Conservation (phyloP, 805 yeast species). For the Saccharomycopsis microspora region DNA sequence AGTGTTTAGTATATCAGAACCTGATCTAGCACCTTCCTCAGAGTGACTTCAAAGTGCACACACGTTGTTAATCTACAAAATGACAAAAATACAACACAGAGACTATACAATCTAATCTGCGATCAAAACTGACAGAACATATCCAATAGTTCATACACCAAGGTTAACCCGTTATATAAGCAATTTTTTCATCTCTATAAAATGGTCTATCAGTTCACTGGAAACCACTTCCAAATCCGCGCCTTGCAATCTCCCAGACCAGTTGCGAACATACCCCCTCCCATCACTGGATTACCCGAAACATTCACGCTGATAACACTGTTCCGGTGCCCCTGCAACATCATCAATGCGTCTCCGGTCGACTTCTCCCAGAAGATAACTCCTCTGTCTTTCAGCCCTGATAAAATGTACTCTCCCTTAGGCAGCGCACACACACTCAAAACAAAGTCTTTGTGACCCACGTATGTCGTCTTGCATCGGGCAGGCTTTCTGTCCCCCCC, state of each 20-base stretch:
- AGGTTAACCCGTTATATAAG: too few relatives aligned
- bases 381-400: constrained; percentile 96
- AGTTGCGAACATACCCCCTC: constrained; percentile 85
- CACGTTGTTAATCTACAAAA: too few relatives aligned
- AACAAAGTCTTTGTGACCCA: constrained; percentile 95
- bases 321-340: constrained; percentile 95
- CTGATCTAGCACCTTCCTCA: too few relatives aligned
- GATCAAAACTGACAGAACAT: neutral
- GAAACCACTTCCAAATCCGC: constrained; percentile 71
- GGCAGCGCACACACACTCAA: constrained; percentile 91
- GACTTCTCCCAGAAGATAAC: constrained; percentile 94
- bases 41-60: too few relatives aligned
- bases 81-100: neutral
- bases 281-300: constrained; percentile 60
- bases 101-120: neutral
- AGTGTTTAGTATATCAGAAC: too few relatives aligned
- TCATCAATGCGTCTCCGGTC: constrained; percentile 83
- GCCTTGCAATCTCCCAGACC: constrained; percentile 98
- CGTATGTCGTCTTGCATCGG: constrained; percentile 79
- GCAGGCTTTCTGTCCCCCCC: constrained; percentile 32
- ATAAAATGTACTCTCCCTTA: constrained; percentile 78
- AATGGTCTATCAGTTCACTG: too few relatives aligned
- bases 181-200: too few relatives aligned
- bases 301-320: constrained; percentile 93
- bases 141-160: too few relatives aligned